Percentiles rank a stretch among this genome's conserved stretches.
Evolutionary conservation across 2,329 filamentous ascomycete species (phyloP).

Genomic region (Phoma sp.): DNA sequence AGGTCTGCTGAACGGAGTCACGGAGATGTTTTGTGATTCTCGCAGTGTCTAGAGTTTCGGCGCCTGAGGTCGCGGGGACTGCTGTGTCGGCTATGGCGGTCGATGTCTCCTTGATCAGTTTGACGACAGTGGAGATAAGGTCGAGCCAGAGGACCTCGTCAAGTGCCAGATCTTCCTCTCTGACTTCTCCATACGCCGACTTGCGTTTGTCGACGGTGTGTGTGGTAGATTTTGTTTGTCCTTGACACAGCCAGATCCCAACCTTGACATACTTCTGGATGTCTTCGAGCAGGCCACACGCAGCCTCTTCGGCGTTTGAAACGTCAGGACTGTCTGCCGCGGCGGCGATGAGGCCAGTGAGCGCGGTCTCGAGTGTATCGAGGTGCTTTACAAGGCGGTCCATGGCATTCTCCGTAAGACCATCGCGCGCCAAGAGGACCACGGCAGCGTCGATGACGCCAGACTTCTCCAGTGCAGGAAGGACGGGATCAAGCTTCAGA

Average conservation of each 20-base stretch:
- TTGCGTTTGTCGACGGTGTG: constrained; percentile 47
- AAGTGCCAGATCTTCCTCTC: constrained; percentile 63
- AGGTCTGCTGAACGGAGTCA: constrained; percentile 84
- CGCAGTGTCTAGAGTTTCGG: constrained; percentile 58
- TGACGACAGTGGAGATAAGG: constrained; percentile 67
- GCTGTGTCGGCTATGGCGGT: constrained; percentile 56
- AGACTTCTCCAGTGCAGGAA: constrained; percentile 87
- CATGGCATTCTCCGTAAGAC: constrained; percentile 83
- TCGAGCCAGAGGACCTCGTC: constrained; percentile 72
- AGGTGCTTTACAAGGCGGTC: constrained; percentile 82
- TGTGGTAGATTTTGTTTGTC: constrained; percentile 70
- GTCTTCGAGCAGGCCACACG: constrained; percentile 75
- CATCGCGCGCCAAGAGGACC: constrained; percentile 86
- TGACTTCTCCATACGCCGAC: constrained; percentile 51
- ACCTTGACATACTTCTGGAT: constrained; percentile 91
- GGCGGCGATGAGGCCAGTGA: constrained; percentile 75
- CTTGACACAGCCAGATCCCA: constrained; percentile 93
- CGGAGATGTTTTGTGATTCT: constrained; percentile 73
- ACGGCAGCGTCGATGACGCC: constrained; percentile 93
- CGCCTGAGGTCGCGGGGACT: constrained; percentile 27
- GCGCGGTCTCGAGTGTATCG: constrained; percentile 76
- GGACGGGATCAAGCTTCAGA: constrained; percentile 76
- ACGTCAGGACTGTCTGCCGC: constrained; percentile 63
- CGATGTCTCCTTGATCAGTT: constrained; percentile 55
- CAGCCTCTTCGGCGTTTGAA: constrained; percentile 67